Evolutionary conservation across 1,139 yeast genomes (phyloP), one percentile per base, ranked within the genome.

Genomic region (Blastobotrys elegans): DNA sequence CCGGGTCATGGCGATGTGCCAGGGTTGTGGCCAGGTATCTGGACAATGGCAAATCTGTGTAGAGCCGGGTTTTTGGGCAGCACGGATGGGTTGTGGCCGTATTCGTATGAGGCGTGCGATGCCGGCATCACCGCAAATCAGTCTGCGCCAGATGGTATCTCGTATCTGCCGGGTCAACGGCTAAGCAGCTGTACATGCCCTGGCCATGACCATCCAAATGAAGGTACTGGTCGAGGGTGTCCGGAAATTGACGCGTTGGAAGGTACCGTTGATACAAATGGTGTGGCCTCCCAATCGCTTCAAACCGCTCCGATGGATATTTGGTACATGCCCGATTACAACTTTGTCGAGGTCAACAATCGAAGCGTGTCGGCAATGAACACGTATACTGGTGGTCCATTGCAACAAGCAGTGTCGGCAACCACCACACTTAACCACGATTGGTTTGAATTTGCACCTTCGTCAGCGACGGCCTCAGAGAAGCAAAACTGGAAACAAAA

Each of bases 81-180:
- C 7, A 77, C 95, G 3, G 92, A 85, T 40, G 95, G 95, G 38
- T 82, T 84, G 13, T 87, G 95, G 96, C 95, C 95, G 2, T 87
- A 86, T 60, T 73, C 88, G n/a, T 87, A 87, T 62, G 79, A 80
- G 36, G 67, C 77, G 17, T 87, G 95, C 69, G 95, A 87, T 71
- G 86, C 86, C 4, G 95, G 95, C 53, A 86, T 86, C 52, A 85
- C 95, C 8, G 83, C 95, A n/a, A 87, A 87, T 62, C 95, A 87
- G 67, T 81, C 89, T 13, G 76, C 88, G 0, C 73, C 84, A 1
- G 95, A 86, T 66, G 96, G 96, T 39, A 75, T 86, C 43, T 81
- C 87, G 10, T 83, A 77, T 59, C 69, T 87, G 37, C 87, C 88
- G 0, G 96, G 96, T 22, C 95, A 86, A 68, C 75, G 76, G 50